Conservation (phyloP, 2,329 filamentous ascomycete genomes). For the Pseudonectria foliicola region DNA sequence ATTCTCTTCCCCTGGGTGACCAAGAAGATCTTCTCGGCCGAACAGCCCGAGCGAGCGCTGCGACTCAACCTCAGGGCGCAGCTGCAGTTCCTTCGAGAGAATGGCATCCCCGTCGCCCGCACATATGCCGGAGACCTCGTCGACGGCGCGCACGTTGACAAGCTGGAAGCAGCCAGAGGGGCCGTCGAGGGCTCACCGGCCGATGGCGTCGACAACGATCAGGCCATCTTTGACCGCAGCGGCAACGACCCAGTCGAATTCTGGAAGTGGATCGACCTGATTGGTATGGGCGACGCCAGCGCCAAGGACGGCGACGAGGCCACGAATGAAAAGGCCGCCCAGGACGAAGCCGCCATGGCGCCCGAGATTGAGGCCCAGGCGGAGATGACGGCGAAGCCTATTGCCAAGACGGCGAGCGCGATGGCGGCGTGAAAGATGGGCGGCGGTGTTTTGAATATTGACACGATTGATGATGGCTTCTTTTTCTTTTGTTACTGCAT, state of each 20-base stretch:
- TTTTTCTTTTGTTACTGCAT: too few relatives aligned
- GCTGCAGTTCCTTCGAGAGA: slow-evolving; percentile 47
- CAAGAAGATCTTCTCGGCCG: slow-evolving; percentile 48
- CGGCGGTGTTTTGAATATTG: too few relatives aligned
- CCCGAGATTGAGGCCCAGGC: slow-evolving; percentile 29
- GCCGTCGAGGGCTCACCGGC: slow-evolving; percentile 5
- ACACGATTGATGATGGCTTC: too few relatives aligned
- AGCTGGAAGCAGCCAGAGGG: slow-evolving; percentile 22
- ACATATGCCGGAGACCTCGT: slow-evolving; percentile 45
- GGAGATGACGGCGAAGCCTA: slow-evolving; percentile 8
- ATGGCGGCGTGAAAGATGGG: slow-evolving; percentile 11
- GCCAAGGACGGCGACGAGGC: slow-evolving; percentile 25
- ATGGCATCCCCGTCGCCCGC: slow-evolving; percentile 40
- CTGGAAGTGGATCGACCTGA: slow-evolving; percentile 48
- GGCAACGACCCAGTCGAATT: slow-evolving; percentile 32
- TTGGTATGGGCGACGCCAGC: slow-evolving; percentile 37
- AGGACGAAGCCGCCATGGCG: slow-evolving; percentile 29
- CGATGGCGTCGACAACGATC: slow-evolving; percentile 40
- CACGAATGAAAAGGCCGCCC: slow-evolving; percentile 25
- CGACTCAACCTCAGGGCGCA: slow-evolving; percentile 53
- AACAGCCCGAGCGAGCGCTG: slow-evolving; percentile 51
- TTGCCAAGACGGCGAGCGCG: slow-evolving; percentile 8
- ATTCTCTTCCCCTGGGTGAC: slow-evolving; percentile 70
- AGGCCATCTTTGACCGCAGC: slow-evolving; percentile 42
- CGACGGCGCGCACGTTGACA: slow-evolving; percentile 36